Conservation (phyloP, 331 rosid genomes). For the Quercus phellos region DNA sequence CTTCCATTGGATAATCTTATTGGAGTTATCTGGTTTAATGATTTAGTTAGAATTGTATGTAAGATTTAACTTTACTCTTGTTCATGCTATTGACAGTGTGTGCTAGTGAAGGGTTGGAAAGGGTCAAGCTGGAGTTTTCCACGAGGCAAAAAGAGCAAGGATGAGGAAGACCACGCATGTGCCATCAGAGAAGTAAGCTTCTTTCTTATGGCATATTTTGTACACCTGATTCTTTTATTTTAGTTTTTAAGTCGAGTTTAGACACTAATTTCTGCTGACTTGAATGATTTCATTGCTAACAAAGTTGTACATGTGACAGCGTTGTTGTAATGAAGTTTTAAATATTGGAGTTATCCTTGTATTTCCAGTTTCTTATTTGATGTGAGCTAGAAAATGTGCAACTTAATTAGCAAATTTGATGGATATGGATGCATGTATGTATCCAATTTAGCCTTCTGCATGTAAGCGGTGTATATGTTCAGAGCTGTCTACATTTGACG, state of each 20-base stretch:
- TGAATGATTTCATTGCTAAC: background rate
- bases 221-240: background rate
- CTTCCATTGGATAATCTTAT: background rate
- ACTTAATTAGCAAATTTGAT: background rate
- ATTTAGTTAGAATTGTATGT: background rate
- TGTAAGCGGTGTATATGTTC: background rate
- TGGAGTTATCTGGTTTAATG: background rate
- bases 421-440: background rate
- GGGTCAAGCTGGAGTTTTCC: slow-evolving; percentile 99
- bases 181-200: slow-evolving; percentile 84
- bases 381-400: background rate
- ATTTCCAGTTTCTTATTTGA: background rate
- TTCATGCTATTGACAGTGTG: slow-evolving; percentile 52
- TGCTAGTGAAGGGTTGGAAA: slow-evolving; percentile 95
- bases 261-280: background rate
- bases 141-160: slow-evolving; percentile 89
- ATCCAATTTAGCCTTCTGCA: background rate
- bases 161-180: slow-evolving; percentile 89
- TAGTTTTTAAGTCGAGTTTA: background rate
- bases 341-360: background rate
- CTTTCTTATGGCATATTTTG: background rate
- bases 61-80: background rate
- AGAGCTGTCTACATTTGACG: background rate
- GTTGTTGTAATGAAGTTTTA: background rate
- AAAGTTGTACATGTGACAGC: background rate